phyloP scores from a whole-genome alignment of 2,329 filamentous ascomycete species.

The Helicocarpus griseus region DNA sequence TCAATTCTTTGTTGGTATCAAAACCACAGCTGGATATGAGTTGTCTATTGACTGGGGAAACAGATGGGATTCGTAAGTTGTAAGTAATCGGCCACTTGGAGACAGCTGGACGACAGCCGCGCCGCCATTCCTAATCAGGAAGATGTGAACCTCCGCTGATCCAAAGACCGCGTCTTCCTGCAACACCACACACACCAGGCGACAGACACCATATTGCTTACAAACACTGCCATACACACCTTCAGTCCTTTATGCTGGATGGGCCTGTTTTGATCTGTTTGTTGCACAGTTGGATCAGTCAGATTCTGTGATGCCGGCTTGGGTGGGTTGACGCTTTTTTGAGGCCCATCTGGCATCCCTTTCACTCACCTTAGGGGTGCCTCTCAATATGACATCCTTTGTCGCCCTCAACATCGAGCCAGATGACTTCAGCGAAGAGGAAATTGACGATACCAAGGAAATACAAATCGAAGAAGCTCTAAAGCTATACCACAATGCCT shows the following conservation, averaged over 20 bases:
- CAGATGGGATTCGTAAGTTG: too few relatives aligned
- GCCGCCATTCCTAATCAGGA: slow-evolving; percentile 9
- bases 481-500: slow-evolving; percentile 82
- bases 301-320: background rate
- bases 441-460: slow-evolving; percentile 90
- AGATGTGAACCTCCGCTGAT: background rate
- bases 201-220: too few relatives aligned
- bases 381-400: slow-evolving; percentile 49
- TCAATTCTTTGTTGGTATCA: background rate
- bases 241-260: background rate
- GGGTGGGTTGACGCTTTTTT: background rate
- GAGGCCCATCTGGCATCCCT: slow-evolving; percentile 9
- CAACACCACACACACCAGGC: too few relatives aligned
- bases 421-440: slow-evolving; percentile 80
- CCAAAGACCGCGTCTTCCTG: background rate
- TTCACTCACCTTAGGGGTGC: slow-evolving; percentile 6
- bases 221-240: background rate
- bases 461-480: slow-evolving; percentile 95
- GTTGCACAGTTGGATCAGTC: background rate
- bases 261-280: background rate
- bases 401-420: slow-evolving; percentile 88
- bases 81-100: background rate
- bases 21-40: background rate
- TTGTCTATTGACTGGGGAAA: too few relatives aligned
- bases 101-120: background rate